Conservation (phyloP, 306 rosid genomes). For the Citrullus amarus region DNA sequence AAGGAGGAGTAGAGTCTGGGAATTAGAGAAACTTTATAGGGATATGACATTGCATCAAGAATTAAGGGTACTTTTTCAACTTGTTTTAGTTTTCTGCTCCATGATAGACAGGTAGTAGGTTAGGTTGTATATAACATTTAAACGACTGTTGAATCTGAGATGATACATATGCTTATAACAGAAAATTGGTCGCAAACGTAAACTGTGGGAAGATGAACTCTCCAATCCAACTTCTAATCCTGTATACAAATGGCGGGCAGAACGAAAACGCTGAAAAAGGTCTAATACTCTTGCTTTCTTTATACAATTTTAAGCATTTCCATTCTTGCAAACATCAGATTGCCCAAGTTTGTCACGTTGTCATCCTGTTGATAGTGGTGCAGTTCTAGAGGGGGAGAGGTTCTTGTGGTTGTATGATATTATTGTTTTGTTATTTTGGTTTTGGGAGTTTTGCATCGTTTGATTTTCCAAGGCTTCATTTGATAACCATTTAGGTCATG, state of each 20-base stretch:
- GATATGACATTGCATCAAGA: background rate
- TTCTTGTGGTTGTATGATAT: background rate
- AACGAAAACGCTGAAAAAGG: background rate
- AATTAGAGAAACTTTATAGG: background rate
- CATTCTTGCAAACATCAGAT: background rate
- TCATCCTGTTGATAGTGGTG: background rate
- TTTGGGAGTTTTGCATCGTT: no score
- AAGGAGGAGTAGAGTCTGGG: background rate
- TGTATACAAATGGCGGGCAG: background rate
- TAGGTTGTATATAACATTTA: background rate
- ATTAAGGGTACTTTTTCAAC: background rate
- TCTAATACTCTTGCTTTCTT: background rate
- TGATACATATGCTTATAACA: background rate
- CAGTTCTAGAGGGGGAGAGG: background rate
- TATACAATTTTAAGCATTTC: background rate
- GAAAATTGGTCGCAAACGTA: background rate
- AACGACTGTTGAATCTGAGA: background rate
- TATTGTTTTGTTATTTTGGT: background rate
- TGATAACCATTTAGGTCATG: no score
- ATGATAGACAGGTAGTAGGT: background rate
- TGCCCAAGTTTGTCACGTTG: background rate
- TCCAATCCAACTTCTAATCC: background rate
- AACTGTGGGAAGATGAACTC: background rate
- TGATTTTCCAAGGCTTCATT: no score
- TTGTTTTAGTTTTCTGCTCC: background rate